These are phyloP conservation scores for Cladophialophora bantiana DNA, from an alignment of 2,329 filamentous ascomycete genomes.

Conservation along the genomic window DNA sequence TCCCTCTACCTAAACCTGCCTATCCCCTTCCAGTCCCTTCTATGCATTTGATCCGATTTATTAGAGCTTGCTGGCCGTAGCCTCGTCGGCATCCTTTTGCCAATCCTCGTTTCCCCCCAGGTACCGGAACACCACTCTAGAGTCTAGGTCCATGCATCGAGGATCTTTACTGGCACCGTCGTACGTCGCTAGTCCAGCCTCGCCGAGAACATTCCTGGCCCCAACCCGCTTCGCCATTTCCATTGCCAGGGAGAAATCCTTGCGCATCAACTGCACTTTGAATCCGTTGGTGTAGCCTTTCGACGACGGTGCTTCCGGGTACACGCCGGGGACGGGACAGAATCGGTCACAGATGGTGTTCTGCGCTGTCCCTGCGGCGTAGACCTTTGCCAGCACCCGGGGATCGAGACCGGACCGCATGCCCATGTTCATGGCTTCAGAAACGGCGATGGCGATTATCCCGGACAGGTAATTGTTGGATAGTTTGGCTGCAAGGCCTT, in stretches of 20 bases:
- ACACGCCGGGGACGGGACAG: constrained; percentile 60
- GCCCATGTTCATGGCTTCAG: constrained; percentile 67
- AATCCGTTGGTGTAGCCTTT: constrained; percentile 63
- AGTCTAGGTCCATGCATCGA: constrained; percentile 62
- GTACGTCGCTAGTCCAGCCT: constrained; percentile 60
- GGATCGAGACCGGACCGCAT: constrained; percentile 65
- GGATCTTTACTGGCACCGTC: constrained; percentile 59
- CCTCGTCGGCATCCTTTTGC: constrained; percentile 44
- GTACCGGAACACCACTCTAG: constrained; percentile 65
- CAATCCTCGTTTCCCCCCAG: constrained; percentile 45
- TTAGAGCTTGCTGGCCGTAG: constrained; percentile 28
- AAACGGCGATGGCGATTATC: constrained; percentile 64
- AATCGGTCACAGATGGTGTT: constrained; percentile 60
- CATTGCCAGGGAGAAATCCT: constrained; percentile 64
- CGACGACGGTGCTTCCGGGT: constrained; percentile 55
- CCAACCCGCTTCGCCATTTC: constrained; percentile 63
- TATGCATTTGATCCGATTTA: background rate
- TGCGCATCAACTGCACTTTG: constrained; percentile 66
- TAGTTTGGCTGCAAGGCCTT: constrained; percentile 66
- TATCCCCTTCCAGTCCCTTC: background rate
- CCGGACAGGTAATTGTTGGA: constrained; percentile 68
- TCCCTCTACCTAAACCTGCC: too few relatives aligned
- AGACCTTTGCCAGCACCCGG: constrained; percentile 59
- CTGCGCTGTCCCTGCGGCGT: constrained; percentile 60
- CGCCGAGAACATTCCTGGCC: constrained; percentile 58